Base-by-base conservation (phyloP, 768 basidiomycete species). In the Ramaria sp. region DNA sequence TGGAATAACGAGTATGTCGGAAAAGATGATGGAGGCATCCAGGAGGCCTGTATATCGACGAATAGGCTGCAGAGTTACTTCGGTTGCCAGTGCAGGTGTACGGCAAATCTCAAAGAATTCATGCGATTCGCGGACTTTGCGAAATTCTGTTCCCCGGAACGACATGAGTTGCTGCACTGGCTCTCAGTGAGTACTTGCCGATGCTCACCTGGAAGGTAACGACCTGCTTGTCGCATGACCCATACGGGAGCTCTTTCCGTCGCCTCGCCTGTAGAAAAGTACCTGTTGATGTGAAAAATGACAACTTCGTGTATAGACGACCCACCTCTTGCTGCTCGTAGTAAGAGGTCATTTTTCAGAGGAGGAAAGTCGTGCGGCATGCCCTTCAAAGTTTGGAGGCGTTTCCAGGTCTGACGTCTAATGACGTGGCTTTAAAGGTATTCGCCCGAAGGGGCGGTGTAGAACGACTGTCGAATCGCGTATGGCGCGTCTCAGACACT, bases 11-110 rank as follows among this genome's bases (percentile, higher is more conserved):
- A 99, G 86, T 72, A 98, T 99, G 68, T 98, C 96, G 63, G 84
- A 89, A 76, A 99, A 99, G 70, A 98, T 97, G 73, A 98, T 98
- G 55, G 92, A 81, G 10, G 95, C 95, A 70, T 98, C 96, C 64
- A 99, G 70, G 37, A 94, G 78, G 46, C 85, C 90, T 1, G 81
- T 68, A 71, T 88, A 98, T 46, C 92, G 83, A 51, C 85, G 81
- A 65, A 98, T 91, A 51, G 96, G 96, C 69, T 98, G 96, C 19
- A 97, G 70, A 13, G 96, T 98, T 64, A 99, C 75, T 66, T 91
- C 82, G 41, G 79, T 85, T 20, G 95, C 94, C 54, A 98, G 80
- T 11, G 75, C 76, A n/a, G 96, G 95, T 0, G 90, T 87, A 63
- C 90, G 84, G 69, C 96, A 98, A 59, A 98, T 78, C 67, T 94